phyloP scores from a whole-genome alignment of 805 yeast genomes.

The Wickerhamomyces xylosicus region DNA sequence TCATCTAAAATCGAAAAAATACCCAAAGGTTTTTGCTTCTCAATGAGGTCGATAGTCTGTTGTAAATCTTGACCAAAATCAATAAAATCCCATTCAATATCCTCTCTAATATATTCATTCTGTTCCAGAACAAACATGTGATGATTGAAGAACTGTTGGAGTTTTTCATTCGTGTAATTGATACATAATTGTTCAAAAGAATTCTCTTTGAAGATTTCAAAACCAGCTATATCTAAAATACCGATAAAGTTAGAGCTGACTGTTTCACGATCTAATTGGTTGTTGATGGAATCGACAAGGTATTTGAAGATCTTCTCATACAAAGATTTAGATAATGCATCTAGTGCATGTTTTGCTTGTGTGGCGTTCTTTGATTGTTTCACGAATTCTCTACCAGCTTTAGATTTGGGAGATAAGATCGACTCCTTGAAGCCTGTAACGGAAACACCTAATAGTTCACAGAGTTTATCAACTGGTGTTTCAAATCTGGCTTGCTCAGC shows the following conservation, averaged over 20 bases:
- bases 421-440: slow-evolving; percentile 43
- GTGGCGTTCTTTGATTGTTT: slow-evolving; percentile 66
- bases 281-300: slow-evolving; percentile 68
- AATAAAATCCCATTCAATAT: slow-evolving; percentile 91
- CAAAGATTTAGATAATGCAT: slow-evolving; percentile 78
- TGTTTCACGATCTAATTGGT: slow-evolving; percentile 41
- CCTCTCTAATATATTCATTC: slow-evolving; percentile 87
- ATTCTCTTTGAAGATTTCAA: slow-evolving; percentile 88
- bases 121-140: slow-evolving; percentile 97
- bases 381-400: slow-evolving; percentile 84
- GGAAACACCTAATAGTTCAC: slow-evolving; percentile 57
- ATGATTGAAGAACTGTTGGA: slow-evolving; percentile 96
- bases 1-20: slow-evolving; percentile 82
- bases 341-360: slow-evolving; percentile 74
- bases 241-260: slow-evolving; percentile 63
- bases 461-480: slow-evolving; percentile 39
- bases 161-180: slow-evolving; percentile 92
- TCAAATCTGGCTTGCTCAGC: slow-evolving; percentile 69
- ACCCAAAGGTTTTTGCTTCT: slow-evolving; percentile 64
- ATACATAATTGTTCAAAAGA: slow-evolving; percentile 97
- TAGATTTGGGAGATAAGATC: slow-evolving; percentile 70
- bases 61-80: slow-evolving; percentile 94
- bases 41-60: slow-evolving; percentile 89
- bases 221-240: slow-evolving; percentile 94
- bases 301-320: slow-evolving; percentile 78